Evolutionary conservation across 2,329 filamentous ascomycete genomes (phyloP).

Genomic region (Hypoxylon sp.): DNA sequence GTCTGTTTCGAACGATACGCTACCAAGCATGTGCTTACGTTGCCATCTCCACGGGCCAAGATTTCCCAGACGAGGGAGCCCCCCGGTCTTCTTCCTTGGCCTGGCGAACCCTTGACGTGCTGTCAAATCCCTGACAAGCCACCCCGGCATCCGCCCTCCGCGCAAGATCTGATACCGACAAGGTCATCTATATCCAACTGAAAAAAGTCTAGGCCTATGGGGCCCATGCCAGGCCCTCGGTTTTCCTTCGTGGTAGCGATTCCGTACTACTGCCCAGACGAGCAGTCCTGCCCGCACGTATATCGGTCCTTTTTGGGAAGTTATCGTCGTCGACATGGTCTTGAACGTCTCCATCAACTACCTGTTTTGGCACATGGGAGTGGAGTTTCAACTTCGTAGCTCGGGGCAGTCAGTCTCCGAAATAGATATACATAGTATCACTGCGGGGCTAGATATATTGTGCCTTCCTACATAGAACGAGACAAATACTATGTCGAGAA

Average conservation of each 20-base stretch:
- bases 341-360: conserved; percentile 27
- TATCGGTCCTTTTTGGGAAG: conserved; percentile 39
- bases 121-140: conserved; percentile 41
- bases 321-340: conserved; percentile 18
- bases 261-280: conserved; percentile 29
- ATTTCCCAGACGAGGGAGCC: conserved; percentile 27
- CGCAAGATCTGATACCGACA: conserved; percentile 42
- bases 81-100: conserved; percentile 12
- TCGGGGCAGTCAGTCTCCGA: no score
- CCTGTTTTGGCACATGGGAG: conserved; percentile 24
- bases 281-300: conserved; percentile 28
- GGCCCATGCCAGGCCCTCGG: conserved; percentile 26
- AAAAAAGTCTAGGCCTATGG: conserved; percentile 38
- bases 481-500: conserved; percentile 4
- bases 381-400: conserved; percentile 24
- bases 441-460: conserved; percentile 28
- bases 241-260: conserved; percentile 30
- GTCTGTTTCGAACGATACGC: conserved; percentile 34
- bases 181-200: conserved; percentile 28
- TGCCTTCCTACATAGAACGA: conserved; percentile 7
- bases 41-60: conserved; percentile 38
- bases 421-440: no score
- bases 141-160: conserved; percentile 36
- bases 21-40: conserved; percentile 35
- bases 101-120: conserved; percentile 24